Evolutionary conservation across 139 green algal genomes (phyloP).

Genomic region (Diplosphaera chodatii): DNA sequence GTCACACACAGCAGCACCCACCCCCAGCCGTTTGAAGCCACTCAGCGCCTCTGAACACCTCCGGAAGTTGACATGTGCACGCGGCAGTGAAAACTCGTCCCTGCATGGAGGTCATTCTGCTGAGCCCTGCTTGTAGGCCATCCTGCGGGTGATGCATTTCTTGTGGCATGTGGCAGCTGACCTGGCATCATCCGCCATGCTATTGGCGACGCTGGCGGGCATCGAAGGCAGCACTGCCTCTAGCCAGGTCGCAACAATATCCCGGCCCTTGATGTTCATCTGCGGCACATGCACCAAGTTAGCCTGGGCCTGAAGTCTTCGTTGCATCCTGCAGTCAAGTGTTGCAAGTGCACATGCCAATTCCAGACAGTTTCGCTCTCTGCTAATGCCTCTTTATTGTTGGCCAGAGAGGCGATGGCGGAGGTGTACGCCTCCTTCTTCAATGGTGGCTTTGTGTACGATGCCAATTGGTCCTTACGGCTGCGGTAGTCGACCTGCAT

Average conservation of each 20-base stretch:
- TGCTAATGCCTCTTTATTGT: neutral
- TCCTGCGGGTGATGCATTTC: no score
- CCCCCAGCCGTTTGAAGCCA: slow-evolving; percentile 1
- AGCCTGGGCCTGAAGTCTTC: no score
- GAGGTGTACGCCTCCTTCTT: neutral
- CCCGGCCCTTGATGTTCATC: slow-evolving; percentile 13
- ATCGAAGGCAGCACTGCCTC: slow-evolving; percentile 19
- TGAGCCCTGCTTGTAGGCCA: no score
- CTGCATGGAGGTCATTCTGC: no score
- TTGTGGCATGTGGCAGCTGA: no score
- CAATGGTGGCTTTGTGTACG: neutral
- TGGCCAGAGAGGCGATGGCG: neutral
- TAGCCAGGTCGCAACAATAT: slow-evolving; percentile 23
- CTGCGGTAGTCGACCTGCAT: neutral
- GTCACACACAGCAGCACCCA: no score
- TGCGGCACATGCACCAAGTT: no score
- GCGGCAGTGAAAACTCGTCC: slow-evolving; percentile 24
- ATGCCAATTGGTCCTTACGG: slow-evolving; percentile 3
- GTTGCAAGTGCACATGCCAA: no score
- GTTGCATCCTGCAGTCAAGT: no score
- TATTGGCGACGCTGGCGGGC: neutral
- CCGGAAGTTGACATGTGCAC: slow-evolving; percentile 14
- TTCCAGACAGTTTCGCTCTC: no score
- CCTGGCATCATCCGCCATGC: neutral
- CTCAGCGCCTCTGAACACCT: slow-evolving; percentile 13